Evolutionary conservation across 73 alveolate species (phyloP), one percentile per base, ranked within the genome.

Genomic region (Halteria grandinella): DNA sequence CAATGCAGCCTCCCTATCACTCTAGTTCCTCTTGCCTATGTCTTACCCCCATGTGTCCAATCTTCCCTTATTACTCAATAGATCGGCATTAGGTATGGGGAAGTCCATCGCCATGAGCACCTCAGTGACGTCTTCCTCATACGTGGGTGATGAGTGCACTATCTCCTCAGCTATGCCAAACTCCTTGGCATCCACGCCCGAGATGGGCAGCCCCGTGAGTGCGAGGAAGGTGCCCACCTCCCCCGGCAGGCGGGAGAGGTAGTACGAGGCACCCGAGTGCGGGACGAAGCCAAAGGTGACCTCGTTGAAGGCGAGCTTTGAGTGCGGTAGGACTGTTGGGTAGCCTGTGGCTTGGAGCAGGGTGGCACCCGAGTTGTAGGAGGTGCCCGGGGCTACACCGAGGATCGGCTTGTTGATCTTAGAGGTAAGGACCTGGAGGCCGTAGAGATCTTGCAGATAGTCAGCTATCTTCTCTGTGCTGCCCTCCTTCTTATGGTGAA

Each of bases 171-270:
- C 29, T 10, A 60, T n/a, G 17, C 59, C 59, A 3, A 60, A 28
- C 12, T 24, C 59, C 6, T 10, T 43, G 28, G 85, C 80, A 28
- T 85, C 93, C 32, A 40, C 62, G 27, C 89, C 93, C 4, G 60
- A 40, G 60, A 85, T 24, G 11, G 79, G 75, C n/a, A 43, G 32
- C 1, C 93, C 85, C 23, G 93, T 85, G 20, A 85, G 25, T 1
- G 89, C 89, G 10, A 85, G 53, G 75, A 60, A 85, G 0, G 89
- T 77, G 17, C 93, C 93, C 20, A 85, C 21, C 71, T 85, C 93
- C 14, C 87, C 88, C 17, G 83, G 83, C 48, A 85, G 57, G 41
- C 93, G 51, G 34, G 86, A 55, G n/a, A 85, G 40, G 74, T 77
- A 85, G 44, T 52, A 85, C 7, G 89, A 45, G 15, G 87, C 58